Percentiles rank a stretch among this genome's conserved stretches.
Conservation (phyloP, 2,329 filamentous ascomycete species). For the Monilinia polystroma region DNA sequence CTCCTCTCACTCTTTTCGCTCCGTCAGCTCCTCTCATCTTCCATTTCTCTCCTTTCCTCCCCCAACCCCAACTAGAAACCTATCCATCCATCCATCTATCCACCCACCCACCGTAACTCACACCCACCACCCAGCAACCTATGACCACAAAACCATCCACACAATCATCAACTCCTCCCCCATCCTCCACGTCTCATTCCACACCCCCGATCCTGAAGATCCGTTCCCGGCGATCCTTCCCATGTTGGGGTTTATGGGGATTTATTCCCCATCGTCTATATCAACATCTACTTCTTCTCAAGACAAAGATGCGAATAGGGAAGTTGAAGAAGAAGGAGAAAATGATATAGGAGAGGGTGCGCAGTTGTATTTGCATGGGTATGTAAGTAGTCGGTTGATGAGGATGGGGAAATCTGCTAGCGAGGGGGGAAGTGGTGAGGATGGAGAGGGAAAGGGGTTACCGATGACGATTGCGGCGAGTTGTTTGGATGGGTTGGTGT, state of each 20-base stretch:
- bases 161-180: constrained; percentile 70
- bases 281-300: too few species aligned
- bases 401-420: constrained; percentile 42
- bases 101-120: background rate
- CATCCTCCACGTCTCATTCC: constrained; percentile 80
- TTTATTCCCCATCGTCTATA: constrained; percentile 46
- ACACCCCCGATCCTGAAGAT: constrained; percentile 53
- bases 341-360: constrained; percentile 55
- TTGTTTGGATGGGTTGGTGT: constrained; percentile 75
- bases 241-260: constrained; percentile 83
- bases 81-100: background rate
- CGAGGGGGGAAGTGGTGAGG: constrained; percentile 7
- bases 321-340: background rate
- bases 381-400: constrained; percentile 76
- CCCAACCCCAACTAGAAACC: background rate
- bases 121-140: constrained; percentile 53
- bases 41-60: background rate
- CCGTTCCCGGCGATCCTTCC: constrained; percentile 57
- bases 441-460: constrained; percentile 53
- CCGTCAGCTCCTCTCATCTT: background rate
- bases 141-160: constrained; percentile 73
- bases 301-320: too few species aligned
- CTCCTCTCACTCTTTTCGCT: background rate
- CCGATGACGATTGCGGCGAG: constrained; percentile 72
- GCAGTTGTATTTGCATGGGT: constrained; percentile 81